These are phyloP conservation scores for Grosmannia penicillata DNA, from an alignment of 2,329 filamentous ascomycete species.

Conservation along the genomic window DNA sequence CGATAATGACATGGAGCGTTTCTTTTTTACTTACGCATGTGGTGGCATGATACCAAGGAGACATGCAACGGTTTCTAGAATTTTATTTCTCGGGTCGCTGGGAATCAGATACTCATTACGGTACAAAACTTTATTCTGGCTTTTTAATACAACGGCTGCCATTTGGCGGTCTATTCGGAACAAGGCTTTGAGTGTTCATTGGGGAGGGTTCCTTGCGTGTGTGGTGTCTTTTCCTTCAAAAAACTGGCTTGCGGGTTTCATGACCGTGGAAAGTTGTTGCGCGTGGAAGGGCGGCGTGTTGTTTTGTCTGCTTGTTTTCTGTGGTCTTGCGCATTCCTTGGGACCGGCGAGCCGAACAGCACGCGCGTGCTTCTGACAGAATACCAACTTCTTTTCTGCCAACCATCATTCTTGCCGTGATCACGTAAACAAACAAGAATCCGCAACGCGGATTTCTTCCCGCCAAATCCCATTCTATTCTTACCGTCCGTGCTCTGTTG, in stretches of 20 bases:
- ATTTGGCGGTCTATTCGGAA: not conserved
- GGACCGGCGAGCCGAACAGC: too few relatives aligned
- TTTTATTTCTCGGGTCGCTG: not conserved
- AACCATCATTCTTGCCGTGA: too few relatives aligned
- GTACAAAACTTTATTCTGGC: not conserved
- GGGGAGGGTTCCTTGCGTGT: not conserved
- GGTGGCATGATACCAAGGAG: slow-evolving; percentile 1
- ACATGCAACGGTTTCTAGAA: slow-evolving; percentile 1
- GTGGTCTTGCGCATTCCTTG: too few relatives aligned
- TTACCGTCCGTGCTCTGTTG: too few relatives aligned
- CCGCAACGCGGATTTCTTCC: too few relatives aligned
- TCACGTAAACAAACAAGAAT: too few relatives aligned
- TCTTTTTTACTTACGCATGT: not conserved
- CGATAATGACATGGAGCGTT: slow-evolving; percentile 4
- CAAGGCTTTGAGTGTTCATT: too few relatives aligned
- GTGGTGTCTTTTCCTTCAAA: not conserved
- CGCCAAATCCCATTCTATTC: too few relatives aligned
- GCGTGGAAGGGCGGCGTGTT: not conserved
- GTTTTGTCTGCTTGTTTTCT: not conserved
- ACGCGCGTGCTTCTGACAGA: too few relatives aligned
- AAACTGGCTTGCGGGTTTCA: too few relatives aligned
- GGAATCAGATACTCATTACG: not conserved
- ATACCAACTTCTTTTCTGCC: too few relatives aligned
- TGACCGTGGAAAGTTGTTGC: not conserved
- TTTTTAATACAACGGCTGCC: not conserved